Evolutionary conservation across 805 yeast species (phyloP).

Genomic region (Cyberlindnera euphorbiae): DNA sequence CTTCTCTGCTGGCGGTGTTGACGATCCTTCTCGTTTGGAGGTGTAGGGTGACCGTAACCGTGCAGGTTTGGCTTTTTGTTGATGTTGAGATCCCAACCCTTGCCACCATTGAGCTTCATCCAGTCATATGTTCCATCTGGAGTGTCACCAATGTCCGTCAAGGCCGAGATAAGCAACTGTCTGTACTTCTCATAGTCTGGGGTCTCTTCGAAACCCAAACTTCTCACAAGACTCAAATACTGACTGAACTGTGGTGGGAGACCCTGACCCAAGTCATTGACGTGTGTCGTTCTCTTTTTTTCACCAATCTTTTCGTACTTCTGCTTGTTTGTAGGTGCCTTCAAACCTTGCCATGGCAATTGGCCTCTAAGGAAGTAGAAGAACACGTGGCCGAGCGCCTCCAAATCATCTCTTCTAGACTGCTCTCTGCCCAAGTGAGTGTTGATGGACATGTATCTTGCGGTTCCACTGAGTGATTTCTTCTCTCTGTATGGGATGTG

Average conservation of each 20-base stretch:
- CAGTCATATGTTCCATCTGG: constrained; percentile 75
- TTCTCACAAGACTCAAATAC: constrained; percentile 63
- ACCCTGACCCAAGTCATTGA: constrained; percentile 53
- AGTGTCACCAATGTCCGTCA: constrained; percentile 51
- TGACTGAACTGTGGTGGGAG: constrained; percentile 73
- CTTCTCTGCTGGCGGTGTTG: constrained; percentile 28
- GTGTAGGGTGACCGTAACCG: constrained; percentile 75
- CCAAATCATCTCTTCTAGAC: constrained; percentile 78
- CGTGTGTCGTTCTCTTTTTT: constrained; percentile 66
- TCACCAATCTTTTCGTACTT: constrained; percentile 83
- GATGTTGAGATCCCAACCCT: constrained; percentile 74
- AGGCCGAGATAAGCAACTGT: constrained; percentile 52
- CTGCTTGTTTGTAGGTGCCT: constrained; percentile 79
- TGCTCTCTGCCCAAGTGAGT: constrained; percentile 87
- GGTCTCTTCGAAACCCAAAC: constrained; percentile 69
- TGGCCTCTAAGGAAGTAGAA: constrained; percentile 75
- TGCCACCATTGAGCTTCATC: constrained; percentile 75
- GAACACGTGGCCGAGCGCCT: constrained; percentile 77
- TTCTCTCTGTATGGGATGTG: constrained; percentile 81
- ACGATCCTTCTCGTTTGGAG: constrained; percentile 31
- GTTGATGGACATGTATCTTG: constrained; percentile 82
- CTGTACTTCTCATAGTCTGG: constrained; percentile 72
- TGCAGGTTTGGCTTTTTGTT: constrained; percentile 77
- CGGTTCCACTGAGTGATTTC: constrained; percentile 79
- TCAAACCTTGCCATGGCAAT: constrained; percentile 87